A percentile compares a stretch with the other conserved stretches of the same genome.
Evolutionary conservation across 2,329 filamentous ascomycete genomes (phyloP).

Genomic region (Fusarium papillatum): DNA sequence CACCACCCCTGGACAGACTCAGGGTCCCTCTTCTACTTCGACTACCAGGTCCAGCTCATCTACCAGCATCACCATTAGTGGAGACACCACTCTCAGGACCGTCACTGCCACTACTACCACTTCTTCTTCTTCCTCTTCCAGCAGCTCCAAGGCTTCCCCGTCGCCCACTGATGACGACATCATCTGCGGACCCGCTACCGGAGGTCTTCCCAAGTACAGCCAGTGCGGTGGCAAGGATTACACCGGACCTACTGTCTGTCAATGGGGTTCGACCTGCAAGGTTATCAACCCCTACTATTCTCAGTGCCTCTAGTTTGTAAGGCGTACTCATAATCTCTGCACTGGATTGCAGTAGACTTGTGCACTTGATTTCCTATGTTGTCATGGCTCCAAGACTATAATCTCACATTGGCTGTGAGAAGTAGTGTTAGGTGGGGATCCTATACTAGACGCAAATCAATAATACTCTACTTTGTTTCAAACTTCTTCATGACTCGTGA

Average conservation of each 20-base stretch:
- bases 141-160: background rate
- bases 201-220: conserved; percentile 38
- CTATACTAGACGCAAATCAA: background rate
- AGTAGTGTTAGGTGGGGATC: background rate
- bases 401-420: background rate
- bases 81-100: conserved; percentile 26
- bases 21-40: background rate
- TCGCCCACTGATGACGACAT: conserved; percentile 29
- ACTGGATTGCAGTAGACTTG: background rate
- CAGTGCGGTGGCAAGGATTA: conserved; percentile 35
- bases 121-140: background rate
- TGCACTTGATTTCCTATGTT: background rate
- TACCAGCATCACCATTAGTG: background rate
- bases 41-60: conserved; percentile 2
- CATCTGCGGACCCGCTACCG: conserved; percentile 29
- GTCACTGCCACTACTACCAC: conserved; percentile 8
- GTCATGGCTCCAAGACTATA: accelerated
- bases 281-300: conserved; percentile 28
- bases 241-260: conserved; percentile 14
- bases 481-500: background rate
- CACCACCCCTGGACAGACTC: conserved; percentile 27
- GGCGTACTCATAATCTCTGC: background rate
- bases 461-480: background rate
- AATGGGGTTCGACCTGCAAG: conserved; percentile 35
- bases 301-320: conserved; percentile 33